Evolutionary conservation across 306 rosid species (phyloP).

Genomic region (Pterocarpus macrocarpus): DNA sequence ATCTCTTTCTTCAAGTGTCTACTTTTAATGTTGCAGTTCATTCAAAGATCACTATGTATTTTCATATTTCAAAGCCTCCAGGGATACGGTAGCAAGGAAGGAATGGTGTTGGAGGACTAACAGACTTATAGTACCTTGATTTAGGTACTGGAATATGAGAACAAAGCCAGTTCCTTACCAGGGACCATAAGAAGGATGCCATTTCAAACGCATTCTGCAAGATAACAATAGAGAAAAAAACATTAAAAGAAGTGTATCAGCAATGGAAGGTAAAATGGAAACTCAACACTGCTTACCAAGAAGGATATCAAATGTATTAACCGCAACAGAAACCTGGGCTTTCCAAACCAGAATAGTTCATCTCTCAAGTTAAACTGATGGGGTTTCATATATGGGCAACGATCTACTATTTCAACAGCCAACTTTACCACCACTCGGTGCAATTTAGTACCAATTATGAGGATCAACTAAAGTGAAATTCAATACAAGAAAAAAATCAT

Average conservation of each 20-base stretch:
- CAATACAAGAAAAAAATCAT: slow-evolving; percentile 27
- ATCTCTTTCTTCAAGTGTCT: too few species aligned
- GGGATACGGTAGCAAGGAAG: neutral
- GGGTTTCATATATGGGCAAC: slow-evolving; percentile 49
- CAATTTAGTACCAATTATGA: slow-evolving; percentile 83
- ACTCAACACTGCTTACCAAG: slow-evolving; percentile 59
- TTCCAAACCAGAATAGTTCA: slow-evolving; percentile 94
- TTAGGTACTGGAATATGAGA: neutral
- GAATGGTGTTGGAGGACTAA: neutral
- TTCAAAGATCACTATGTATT: too few species aligned
- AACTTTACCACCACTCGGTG: slow-evolving; percentile 87
- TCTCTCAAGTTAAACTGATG: slow-evolving; percentile 74
- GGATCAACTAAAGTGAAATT: slow-evolving; percentile 67
- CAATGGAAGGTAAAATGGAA: slow-evolving; percentile 18
- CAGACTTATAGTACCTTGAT: neutral
- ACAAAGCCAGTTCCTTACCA: slow-evolving; percentile 67
- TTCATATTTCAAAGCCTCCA: neutral
- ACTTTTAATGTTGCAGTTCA: too few species aligned
- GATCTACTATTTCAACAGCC: slow-evolving; percentile 83
- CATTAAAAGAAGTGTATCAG: neutral
- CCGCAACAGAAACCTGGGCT: slow-evolving; percentile 76
- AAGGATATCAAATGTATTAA: slow-evolving; percentile 83
- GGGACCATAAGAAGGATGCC: slow-evolving; percentile 93
- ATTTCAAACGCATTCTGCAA: slow-evolving; percentile 96
- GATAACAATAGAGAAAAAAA: slow-evolving; percentile 15